A percentile compares a stretch with the other conserved stretches of the same genome.
phyloP scores from a whole-genome alignment of 1,284 basidiomycete species.

The Mycosarcoma maydis region DNA sequence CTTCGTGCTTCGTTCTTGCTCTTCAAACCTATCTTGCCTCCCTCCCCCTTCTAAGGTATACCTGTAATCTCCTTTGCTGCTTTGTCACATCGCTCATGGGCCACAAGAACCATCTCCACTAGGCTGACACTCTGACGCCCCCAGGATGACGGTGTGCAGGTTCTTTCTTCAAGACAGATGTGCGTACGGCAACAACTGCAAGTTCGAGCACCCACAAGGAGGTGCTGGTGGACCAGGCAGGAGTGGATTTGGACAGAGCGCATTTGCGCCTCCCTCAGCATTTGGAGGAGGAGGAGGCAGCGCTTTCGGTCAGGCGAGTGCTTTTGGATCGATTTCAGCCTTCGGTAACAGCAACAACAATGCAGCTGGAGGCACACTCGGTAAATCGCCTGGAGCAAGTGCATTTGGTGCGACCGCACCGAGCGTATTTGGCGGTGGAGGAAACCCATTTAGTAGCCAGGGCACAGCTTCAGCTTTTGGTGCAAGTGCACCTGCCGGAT shows the following conservation, averaged over 20 bases:
- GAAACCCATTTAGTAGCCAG: constrained; percentile 17
- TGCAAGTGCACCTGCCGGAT: neutral
- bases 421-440: constrained; percentile 10
- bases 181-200: constrained; percentile 54
- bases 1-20: no score
- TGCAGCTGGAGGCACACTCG: constrained; percentile 11
- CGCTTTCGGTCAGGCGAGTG: constrained; percentile 31
- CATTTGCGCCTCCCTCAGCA: constrained; percentile 35
- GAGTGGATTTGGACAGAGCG: constrained; percentile 38
- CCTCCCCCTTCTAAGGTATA: neutral
- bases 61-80: no score
- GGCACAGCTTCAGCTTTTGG: constrained; percentile 16
- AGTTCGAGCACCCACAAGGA: constrained; percentile 45
- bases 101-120: no score
- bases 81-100: no score
- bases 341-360: constrained; percentile 23
- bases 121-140: no score
- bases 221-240: constrained; percentile 18
- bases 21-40: neutral
- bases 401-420: constrained; percentile 25
- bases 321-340: constrained; percentile 35
- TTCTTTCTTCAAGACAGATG: constrained; percentile 50
- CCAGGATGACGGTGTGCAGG: constrained; percentile 48
- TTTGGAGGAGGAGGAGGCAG: constrained; percentile 17
- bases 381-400: constrained; percentile 14